Evolutionary conservation across 345 rosid genomes (phyloP).

Genomic region (Anastatica hierochuntica): DNA sequence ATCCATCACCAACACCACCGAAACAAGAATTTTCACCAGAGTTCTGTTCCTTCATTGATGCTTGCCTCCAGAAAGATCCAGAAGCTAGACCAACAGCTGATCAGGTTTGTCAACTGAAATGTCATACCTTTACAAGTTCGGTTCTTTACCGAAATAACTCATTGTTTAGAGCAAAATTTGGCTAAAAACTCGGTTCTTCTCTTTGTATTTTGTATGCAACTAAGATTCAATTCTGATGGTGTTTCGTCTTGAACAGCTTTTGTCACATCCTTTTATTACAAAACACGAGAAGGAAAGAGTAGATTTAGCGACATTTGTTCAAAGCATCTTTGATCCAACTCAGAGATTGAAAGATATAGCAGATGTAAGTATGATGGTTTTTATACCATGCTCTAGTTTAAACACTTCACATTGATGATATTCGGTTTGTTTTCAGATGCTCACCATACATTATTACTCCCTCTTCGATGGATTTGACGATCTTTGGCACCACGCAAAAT

Average conservation of each 20-base stretch:
- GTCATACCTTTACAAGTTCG: neutral
- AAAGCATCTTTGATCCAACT: conserved; percentile 73
- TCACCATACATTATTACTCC: conserved; percentile 84
- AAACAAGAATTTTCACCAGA: conserved; percentile 59
- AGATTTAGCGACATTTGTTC: conserved; percentile 70
- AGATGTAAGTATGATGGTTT: conserved; percentile 56
- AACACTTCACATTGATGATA: neutral
- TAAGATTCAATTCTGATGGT: conserved; percentile 11
- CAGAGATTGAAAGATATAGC: conserved; percentile 86
- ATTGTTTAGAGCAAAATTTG: neutral
- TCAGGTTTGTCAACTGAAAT: conserved; percentile 41
- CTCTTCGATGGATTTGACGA: conserved; percentile 88
- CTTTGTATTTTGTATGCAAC: neutral
- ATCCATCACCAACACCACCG: conserved; percentile 84
- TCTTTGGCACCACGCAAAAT: conserved; percentile 58
- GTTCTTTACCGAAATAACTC: neutral
- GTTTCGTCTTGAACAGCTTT: conserved; percentile 53
- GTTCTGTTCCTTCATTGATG: conserved; percentile 83
- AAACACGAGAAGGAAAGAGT: conserved; percentile 47
- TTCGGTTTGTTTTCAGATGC: conserved; percentile 45
- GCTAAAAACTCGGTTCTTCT: neutral
- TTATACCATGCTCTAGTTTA: neutral
- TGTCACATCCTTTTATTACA: conserved; percentile 71
- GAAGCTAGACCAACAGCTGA: conserved; percentile 88
- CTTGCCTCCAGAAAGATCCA: conserved; percentile 76